Base-by-base conservation (phyloP, 2,329 filamentous ascomycete species). In the Boeremia exigua region DNA sequence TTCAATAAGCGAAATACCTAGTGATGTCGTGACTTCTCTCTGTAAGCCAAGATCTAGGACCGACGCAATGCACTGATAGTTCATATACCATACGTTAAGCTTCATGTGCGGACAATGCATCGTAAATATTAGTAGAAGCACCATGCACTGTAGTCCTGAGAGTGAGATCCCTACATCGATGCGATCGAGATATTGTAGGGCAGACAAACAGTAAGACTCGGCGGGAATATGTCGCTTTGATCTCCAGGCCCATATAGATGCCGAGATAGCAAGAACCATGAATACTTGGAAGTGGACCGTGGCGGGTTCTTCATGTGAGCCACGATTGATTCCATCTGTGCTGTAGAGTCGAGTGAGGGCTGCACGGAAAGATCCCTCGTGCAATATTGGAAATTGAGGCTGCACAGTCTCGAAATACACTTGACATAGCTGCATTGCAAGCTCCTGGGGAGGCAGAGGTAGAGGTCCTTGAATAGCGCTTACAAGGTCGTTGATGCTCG, bases 71-170 rank as follows among this genome's bases (percentile, higher is more conserved):
- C 81, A 84, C 56, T 84, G 82, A 48, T 84, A 84, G 48, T 84
- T 83, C 1, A 84, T 68, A 48, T 82, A 81, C 83, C 82, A 85
- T 0, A 82, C 71, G 51, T 82, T 84, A 4, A 84, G 62, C 0
- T 76, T 71, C 45, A 81, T 77, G 1, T 75, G 79, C 0, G 82
- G 79, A 55, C 78, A 83, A 32, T 84, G 79, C 11, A 84, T 72
- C 0, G 81, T 80, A 47, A 83, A 84, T 0, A 84, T 74, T 27
- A 81, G 67, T 2, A 82, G 65, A 0, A 82, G 52, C 0, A 81
- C 58, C 51, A 84, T 65, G 46, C 80, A 82, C 37, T 85, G 82
- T 0, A 84, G 64, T 0, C 81, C 81, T 6, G 78, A 71, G 0
- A 84, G 55, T 0, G 82, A 83, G 32, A 78, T 80, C 42, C 84